Evolutionary conservation across 306 rosid genomes (phyloP).

Genomic region (Vigna angularis): DNA sequence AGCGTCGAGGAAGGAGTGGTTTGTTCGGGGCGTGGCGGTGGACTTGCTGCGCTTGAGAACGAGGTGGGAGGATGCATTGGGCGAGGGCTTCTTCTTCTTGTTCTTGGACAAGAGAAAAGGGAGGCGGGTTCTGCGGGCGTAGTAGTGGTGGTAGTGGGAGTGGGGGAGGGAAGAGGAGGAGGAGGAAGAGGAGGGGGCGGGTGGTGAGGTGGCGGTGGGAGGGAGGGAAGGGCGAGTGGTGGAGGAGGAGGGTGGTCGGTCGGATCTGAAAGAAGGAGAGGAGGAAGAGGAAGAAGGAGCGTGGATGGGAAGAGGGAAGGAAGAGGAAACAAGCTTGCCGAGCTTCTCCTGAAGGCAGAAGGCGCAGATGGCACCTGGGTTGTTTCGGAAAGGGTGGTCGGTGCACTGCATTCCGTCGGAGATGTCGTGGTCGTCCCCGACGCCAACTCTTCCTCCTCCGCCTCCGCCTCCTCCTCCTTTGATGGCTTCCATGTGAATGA

Average conservation of each 20-base stretch:
- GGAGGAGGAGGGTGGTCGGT: slow-evolving; percentile 36
- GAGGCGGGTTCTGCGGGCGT: slow-evolving; percentile 59
- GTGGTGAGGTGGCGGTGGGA: not conserved
- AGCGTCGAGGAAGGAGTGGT: slow-evolving; percentile 44
- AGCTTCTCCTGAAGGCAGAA: slow-evolving; percentile 95
- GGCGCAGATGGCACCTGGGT: slow-evolving; percentile 98
- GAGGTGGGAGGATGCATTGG: slow-evolving; percentile 37
- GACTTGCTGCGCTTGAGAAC: slow-evolving; percentile 85
- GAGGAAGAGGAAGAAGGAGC: slow-evolving; percentile 69
- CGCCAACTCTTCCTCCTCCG: slow-evolving; percentile 48
- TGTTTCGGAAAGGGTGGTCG: slow-evolving; percentile 78
- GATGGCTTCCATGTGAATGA: slow-evolving; percentile 53
- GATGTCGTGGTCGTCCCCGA: slow-evolving; percentile 63
- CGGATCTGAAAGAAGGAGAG: slow-evolving; percentile 86
- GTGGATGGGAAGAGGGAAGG: slow-evolving; percentile 75
- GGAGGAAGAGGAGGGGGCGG: slow-evolving; percentile 47
- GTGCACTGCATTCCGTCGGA: slow-evolving; percentile 90
- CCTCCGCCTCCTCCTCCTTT: slow-evolving; percentile 48
- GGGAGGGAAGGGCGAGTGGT: slow-evolving; percentile 14
- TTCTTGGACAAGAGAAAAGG: slow-evolving; percentile 72
- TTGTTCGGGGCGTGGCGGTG: slow-evolving; percentile 69
- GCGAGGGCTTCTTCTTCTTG: slow-evolving; percentile 61
- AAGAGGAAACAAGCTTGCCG: slow-evolving; percentile 87
- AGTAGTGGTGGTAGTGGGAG: slow-evolving; percentile 39
- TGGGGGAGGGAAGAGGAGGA: not conserved